Conservation (phyloP, 1,284 basidiomycete species). For the Uromyces viciae-fabae region DNA sequence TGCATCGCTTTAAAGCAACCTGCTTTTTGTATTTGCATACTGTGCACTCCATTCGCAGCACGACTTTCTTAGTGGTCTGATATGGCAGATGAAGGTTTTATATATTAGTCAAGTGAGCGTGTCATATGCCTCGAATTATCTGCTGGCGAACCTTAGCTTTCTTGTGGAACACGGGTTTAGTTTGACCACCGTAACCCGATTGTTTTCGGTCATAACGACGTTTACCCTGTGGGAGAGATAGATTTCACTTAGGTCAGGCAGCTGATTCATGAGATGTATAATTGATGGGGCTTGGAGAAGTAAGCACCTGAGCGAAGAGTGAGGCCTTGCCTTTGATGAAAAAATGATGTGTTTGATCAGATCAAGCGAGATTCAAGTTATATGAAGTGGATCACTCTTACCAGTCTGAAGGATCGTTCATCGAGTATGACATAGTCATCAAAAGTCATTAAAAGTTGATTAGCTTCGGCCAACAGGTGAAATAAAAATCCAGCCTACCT, state of each 20-base stretch:
- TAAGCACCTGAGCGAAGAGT: conserved; percentile 48
- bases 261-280: neutral
- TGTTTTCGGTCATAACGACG: conserved; percentile 97
- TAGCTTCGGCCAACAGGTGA: neutral
- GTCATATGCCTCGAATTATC: neutral
- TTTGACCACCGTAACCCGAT: conserved; percentile 99
- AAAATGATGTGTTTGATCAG: neutral
- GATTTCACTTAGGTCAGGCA: neutral
- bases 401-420: conserved; percentile 1
- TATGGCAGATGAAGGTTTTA: neutral
- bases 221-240: conserved; percentile 79
- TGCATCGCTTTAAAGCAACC: conserved; percentile 94
- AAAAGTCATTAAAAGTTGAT: neutral
- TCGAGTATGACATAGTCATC: neutral
- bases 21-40: conserved; percentile 89
- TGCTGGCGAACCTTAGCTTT: conserved; percentile 63
- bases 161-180: conserved; percentile 99
- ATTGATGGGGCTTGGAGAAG: too few species aligned
- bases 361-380: neutral
- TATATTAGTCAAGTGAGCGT: neutral
- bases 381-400: neutral
- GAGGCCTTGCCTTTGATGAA: conserved; percentile 54
- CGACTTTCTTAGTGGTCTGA: conserved; percentile 99
- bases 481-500: conserved; percentile 48
- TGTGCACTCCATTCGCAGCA: conserved; percentile 94